A percentile compares a stretch with the other conserved stretches of the same genome.
phyloP scores from a whole-genome alignment of 257 asterid species.

The Verbena officinalis region DNA sequence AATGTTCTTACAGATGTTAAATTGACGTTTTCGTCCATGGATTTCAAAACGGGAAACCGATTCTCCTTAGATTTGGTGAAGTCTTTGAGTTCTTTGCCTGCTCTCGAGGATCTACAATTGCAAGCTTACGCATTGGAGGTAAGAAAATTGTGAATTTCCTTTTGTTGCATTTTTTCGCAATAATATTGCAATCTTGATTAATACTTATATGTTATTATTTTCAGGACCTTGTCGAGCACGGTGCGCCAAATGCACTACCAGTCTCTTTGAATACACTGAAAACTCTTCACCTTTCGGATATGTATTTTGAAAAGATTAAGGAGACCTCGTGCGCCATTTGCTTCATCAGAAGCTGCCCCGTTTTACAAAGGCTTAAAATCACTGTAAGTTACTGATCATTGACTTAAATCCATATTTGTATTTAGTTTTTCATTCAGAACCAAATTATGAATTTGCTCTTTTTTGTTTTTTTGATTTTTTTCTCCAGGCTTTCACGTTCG shows the following conservation, averaged over 20 bases:
- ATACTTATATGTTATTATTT: not conserved
- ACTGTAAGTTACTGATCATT: constrained; percentile 36
- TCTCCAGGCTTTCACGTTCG: constrained; percentile 52
- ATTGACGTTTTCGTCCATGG: constrained; percentile 44
- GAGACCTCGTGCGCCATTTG: constrained; percentile 55
- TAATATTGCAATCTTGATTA: not conserved
- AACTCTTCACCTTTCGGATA: constrained; percentile 48
- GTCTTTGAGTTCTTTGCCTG: constrained; percentile 48
- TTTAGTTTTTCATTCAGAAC: not conserved
- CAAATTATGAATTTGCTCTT: not conserved
- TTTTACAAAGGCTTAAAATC: constrained; percentile 50
- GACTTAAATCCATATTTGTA: not conserved
- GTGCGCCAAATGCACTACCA: constrained; percentile 48
- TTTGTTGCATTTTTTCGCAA: not conserved
- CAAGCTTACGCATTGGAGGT: constrained; percentile 61
- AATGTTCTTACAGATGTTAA: constrained; percentile 43
- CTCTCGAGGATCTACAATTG: constrained; percentile 49
- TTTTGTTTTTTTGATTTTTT: no score
- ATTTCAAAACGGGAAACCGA: constrained; percentile 38
- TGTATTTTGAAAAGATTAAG: constrained; percentile 50
- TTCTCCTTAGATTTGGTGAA: constrained; percentile 51
- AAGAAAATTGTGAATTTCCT: constrained; percentile 21
- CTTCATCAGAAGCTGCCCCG: constrained; percentile 61
- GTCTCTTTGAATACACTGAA: constrained; percentile 42
- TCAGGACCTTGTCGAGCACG: constrained; percentile 58